Evolutionary conservation across 129 eudicot genomes (phyloP), one percentile per base, ranked within the genome.

Genomic region (Saposhnikovia divaricata): DNA sequence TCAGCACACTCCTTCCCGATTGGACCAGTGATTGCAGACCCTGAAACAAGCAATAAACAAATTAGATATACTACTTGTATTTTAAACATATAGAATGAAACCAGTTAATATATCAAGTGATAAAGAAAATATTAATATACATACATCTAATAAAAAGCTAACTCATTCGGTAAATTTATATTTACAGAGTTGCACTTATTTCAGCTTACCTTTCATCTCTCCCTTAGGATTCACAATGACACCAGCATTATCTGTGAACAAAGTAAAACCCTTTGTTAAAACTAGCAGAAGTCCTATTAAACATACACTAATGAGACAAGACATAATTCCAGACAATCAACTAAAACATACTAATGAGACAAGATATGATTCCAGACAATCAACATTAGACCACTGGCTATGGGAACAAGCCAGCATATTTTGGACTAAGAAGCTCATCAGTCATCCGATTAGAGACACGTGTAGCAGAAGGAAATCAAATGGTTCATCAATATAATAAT

Each of bases 1-100:
- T 90, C 91, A 55, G 95, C 95, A 83, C 95, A 90, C 82, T 88
- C 91, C 86, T 90, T 90, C 47, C 95, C 95, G 43, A 90, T 90
- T 12, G 91, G 91, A 48, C 94, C 91, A 59, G 95, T 90, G 42
- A 90, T 90, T 2, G 95, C 91, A 83, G 95, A 90, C 18, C 95
- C 93, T 89, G 83, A 42, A 69, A 63, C 40, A 27, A 50, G 57
- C 19, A 7, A 6, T 6, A 57, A 23, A 57, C 11, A 21, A 21
- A 21, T 57, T 2, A 55, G 63, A 19, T 21, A 55, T 9, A 6
- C 63, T 34, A 34, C 2, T 34, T 34, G 37, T 34, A 34, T 34
- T 34, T 34, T 34, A 34, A 34, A 34, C 37, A 34, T 1, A 34
- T 34, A 34, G 37, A 1, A 34, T 34, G 37, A 34, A 34, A 34